phyloP scores from a whole-genome alignment of 2,329 filamentous ascomycete species.

The Botryotinia convoluta region DNA sequence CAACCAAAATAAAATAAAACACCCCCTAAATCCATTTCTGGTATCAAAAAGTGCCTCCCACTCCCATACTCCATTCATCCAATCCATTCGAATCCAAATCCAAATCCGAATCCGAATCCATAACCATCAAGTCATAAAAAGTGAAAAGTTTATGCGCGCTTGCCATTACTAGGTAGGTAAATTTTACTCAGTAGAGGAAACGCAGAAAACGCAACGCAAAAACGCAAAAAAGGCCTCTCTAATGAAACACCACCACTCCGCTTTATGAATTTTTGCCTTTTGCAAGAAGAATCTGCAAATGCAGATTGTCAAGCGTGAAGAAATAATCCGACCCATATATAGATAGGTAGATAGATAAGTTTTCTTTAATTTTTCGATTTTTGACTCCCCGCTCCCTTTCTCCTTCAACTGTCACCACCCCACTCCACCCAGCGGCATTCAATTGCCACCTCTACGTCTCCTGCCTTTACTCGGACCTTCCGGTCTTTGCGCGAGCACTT shows the following conservation, averaged over 20 bases:
- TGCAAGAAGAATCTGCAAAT: not conserved
- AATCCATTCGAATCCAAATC: not conserved
- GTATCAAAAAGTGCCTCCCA: conserved; percentile 15
- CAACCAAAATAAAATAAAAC: not conserved
- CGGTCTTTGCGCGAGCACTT: conserved; percentile 80
- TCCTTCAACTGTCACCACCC: not conserved
- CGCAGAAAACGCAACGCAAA: not conserved
- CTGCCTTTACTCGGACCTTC: conserved; percentile 81
- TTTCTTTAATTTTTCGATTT: not conserved
- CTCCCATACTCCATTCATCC: conserved; percentile 24
- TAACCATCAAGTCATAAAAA: not conserved
- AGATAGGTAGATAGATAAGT: not conserved
- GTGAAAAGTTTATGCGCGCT: not conserved
- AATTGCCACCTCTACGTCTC: conserved; percentile 51
- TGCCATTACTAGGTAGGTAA: not conserved
- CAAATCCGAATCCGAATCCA: not conserved
- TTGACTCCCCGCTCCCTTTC: not conserved
- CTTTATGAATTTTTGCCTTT: not conserved
- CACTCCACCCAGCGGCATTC: not conserved
- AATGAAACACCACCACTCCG: conserved; percentile 3
- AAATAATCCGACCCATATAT: not conserved
- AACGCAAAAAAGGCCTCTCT: not conserved
- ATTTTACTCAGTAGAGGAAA: not conserved
- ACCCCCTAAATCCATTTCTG: conserved; percentile 7
- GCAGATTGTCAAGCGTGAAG: not conserved